A percentile compares a stretch with the other conserved stretches of the same genome.
Evolutionary conservation across 2,329 filamentous ascomycete species (phyloP).

Genomic region (Trichoderma endophyticum): DNA sequence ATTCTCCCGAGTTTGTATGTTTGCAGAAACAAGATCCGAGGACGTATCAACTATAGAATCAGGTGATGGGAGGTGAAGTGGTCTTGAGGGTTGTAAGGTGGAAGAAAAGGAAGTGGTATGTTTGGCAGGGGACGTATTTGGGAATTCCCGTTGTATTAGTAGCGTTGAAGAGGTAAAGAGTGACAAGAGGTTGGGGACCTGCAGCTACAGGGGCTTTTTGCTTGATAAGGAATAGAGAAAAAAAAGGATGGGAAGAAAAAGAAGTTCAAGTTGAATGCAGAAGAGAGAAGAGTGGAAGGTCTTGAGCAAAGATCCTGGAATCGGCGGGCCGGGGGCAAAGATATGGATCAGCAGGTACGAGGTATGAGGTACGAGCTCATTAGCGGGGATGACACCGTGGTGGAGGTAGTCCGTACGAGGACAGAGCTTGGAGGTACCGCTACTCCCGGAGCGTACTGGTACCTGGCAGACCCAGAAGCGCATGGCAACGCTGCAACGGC

Average conservation of each 20-base stretch:
- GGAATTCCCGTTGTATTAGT: slow-evolving; percentile 12
- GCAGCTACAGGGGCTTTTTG: slow-evolving; percentile 9
- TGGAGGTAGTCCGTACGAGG: background rate
- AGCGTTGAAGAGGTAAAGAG: slow-evolving; percentile 14
- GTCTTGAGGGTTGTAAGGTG: background rate
- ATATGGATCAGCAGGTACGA: slow-evolving; percentile 15
- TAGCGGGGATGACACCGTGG: background rate
- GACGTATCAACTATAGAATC: background rate
- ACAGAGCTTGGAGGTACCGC: background rate
- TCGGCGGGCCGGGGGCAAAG: slow-evolving; percentile 6
- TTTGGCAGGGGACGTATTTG: background rate
- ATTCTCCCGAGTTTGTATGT: background rate
- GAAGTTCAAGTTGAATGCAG: slow-evolving; percentile 11
- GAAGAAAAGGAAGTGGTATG: background rate
- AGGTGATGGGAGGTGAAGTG: background rate
- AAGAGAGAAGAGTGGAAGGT: slow-evolving; percentile 16
- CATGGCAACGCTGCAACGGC: slow-evolving; percentile 16
- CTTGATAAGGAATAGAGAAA: slow-evolving; percentile 7
- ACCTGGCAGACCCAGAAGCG: background rate
- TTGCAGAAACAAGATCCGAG: background rate
- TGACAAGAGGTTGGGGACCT: slow-evolving; percentile 17
- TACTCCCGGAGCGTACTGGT: background rate
- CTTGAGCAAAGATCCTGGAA: slow-evolving; percentile 5
- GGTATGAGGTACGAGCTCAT: slow-evolving; percentile 10
- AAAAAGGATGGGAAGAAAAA: slow-evolving; percentile 1